Conservation (phyloP, 1,284 basidiomycete genomes). For the Ceratobasidium sp. region DNA sequence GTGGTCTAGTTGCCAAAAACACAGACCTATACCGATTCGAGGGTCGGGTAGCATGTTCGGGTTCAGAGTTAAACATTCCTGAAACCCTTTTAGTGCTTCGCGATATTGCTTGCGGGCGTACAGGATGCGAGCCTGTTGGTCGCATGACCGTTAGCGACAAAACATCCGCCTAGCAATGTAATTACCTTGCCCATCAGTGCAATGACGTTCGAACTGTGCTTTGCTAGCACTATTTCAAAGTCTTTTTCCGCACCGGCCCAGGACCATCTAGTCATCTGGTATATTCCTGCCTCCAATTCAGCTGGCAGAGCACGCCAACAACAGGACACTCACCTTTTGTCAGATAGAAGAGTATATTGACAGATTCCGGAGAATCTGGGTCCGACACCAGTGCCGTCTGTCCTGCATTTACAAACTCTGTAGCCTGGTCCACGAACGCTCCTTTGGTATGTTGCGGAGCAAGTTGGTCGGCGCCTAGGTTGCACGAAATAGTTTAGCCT, state of each 20-base stretch:
- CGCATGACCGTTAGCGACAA: background rate
- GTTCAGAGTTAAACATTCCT: conserved; percentile 80
- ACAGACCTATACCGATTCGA: conserved; percentile 91
- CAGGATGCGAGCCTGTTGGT: conserved; percentile 77
- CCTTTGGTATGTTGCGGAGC: conserved; percentile 73
- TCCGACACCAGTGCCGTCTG: conserved; percentile 67
- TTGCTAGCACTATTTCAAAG: conserved; percentile 83
- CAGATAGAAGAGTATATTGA: conserved; percentile 67
- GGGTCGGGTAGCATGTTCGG: conserved; percentile 89
- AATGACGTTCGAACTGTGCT: conserved; percentile 85
- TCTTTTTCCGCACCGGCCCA: conserved; percentile 82
- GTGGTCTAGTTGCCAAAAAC: conserved; percentile 88
- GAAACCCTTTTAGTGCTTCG: conserved; percentile 86
- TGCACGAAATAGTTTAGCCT: conserved; percentile 47
- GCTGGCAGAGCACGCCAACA: conserved; percentile 47
- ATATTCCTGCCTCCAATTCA: conserved; percentile 68
- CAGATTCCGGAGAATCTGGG: conserved; percentile 60
- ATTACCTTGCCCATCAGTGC: conserved; percentile 81
- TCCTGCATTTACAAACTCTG: conserved; percentile 75
- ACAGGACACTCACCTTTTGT: conserved; percentile 68
- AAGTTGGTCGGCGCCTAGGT: conserved; percentile 76
- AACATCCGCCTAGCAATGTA: background rate
- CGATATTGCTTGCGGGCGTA: conserved; percentile 82
- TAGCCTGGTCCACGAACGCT: conserved; percentile 75
- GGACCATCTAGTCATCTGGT: conserved; percentile 82